Percentiles rank a stretch among this genome's conserved stretches.
Conservation (phyloP, 2,329 filamentous ascomycete species). For the Xylariaceae sp. region DNA sequence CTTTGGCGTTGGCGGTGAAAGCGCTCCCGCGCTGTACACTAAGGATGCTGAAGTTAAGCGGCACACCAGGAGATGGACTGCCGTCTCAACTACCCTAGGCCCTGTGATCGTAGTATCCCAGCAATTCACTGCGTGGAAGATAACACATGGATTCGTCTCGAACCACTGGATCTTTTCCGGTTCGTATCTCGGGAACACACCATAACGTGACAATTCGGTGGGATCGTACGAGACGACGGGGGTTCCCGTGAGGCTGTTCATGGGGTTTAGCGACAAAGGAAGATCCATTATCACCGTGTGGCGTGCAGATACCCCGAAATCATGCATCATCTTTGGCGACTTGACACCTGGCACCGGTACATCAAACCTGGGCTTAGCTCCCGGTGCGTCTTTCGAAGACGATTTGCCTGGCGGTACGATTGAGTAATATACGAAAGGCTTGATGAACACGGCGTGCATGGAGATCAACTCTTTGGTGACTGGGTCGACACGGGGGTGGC, state of each 20-base stretch:
- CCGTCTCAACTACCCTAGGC: slow-evolving; percentile 22
- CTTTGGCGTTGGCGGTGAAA: slow-evolving; percentile 47
- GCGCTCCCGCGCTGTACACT: slow-evolving; percentile 61
- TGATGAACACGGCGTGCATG: slow-evolving; percentile 62
- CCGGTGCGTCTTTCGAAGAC: slow-evolving; percentile 15
- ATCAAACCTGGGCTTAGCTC: slow-evolving; percentile 38
- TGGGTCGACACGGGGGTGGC: slow-evolving; percentile 64
- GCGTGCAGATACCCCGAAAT: slow-evolving; percentile 61
- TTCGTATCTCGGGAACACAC: slow-evolving; percentile 59
- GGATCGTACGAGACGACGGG: slow-evolving; percentile 59
- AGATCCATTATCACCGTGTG: slow-evolving; percentile 68
- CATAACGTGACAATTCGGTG: slow-evolving; percentile 55
- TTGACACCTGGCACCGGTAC: slow-evolving; percentile 55
- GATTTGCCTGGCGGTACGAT: slow-evolving; percentile 25
- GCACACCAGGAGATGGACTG: slow-evolving; percentile 62
- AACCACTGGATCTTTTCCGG: slow-evolving; percentile 61
- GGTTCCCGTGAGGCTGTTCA: slow-evolving; percentile 53
- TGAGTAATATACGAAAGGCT: slow-evolving; percentile 66
- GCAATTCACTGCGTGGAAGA: slow-evolving; percentile 68
- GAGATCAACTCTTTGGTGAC: slow-evolving; percentile 61
- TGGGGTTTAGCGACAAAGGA: slow-evolving; percentile 60
- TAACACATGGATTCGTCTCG: slow-evolving; percentile 62
- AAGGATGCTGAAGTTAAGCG: slow-evolving; percentile 62
- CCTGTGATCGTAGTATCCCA: slow-evolving; percentile 51
- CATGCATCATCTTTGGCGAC: slow-evolving; percentile 70